Base-by-base conservation (phyloP, 176 grass and related monocot genomes). In the Phyllostachys edulis region DNA sequence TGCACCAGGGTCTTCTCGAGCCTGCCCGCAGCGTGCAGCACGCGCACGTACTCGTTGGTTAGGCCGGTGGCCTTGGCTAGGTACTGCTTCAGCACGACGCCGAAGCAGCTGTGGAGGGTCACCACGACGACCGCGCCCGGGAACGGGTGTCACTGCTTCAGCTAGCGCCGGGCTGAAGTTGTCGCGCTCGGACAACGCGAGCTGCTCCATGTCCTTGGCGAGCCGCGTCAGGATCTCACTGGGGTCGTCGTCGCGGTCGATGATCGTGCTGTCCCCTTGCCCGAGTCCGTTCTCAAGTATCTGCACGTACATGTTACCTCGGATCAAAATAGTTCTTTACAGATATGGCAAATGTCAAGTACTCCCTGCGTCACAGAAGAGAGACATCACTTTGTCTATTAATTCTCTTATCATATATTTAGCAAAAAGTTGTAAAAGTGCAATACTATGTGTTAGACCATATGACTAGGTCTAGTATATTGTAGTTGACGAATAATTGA, bases 81-180 rank as follows among this genome's bases (percentile, higher is more conserved):
- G 80, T 95, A 92, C 76, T 94, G 85, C 89, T 95, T 98, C 73
- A 95, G 87, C 77, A 98, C 83, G 55, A 90, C 80, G 23, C 93
- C 96, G 73, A 85, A 95, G 84, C 93, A 98, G 67, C 80, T 20
- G 85, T 98, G 96, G 11, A 95, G 78, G 13, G 96, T 92, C 23
- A 6, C 84, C 73, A 69, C 87, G 1, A 92, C 91, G 5, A 85
- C 56, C 12, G 91, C 96, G 13, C 47, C 79, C 1, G 96, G 93
- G 55, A 84, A 87, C 17, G 85, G 66, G 44, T 94, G 93, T 90
- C 93, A 98, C 71, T 60, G 87, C 69, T 38, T 87, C 23, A 98
- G n/a, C n/a, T n/a, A n/a, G 73, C 41, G 71, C 67, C 8, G 77
- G 84, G 69, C 96, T 87, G 79, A 87, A 95, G 37, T 27, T 84